A percentile compares a stretch with the other conserved stretches of the same genome.
Evolutionary conservation across 306 rosid genomes (phyloP).

Genomic region (Styphnolobium japonicum): DNA sequence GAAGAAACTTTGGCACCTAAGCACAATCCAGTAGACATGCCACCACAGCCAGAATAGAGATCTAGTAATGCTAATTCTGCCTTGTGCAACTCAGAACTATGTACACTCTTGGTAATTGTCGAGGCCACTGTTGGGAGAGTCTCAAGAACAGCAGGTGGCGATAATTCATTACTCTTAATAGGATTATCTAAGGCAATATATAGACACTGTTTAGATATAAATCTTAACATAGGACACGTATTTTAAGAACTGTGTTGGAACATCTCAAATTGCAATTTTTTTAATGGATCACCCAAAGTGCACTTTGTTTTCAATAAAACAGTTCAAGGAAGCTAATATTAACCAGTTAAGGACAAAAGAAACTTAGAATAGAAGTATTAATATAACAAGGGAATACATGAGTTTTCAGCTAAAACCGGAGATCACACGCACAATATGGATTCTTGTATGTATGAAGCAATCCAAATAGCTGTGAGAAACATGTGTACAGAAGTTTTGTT

Average conservation of each 20-base stretch:
- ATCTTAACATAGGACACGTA: conserved; percentile 5
- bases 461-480: conserved; percentile 7
- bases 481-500: conserved; percentile 10
- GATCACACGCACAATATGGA: neutral
- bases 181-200: conserved; percentile 52
- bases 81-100: conserved; percentile 23
- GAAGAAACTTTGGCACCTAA: conserved; percentile 75
- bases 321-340: neutral
- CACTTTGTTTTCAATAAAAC: neutral
- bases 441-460: neutral
- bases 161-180: conserved; percentile 23
- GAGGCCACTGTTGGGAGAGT: conserved; percentile 32
- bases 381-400: conserved; percentile 7
- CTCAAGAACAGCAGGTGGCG: conserved; percentile 29
- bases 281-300: neutral
- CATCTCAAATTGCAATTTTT: neutral
- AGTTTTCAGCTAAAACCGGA: conserved; percentile 10
- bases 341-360: neutral
- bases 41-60: conserved; percentile 93
- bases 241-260: neutral
- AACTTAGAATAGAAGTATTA: neutral
- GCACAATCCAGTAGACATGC: conserved; percentile 96
- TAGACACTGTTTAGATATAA: conserved; percentile 10
- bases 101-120: conserved; percentile 23
- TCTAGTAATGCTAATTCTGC: conserved; percentile 62